Conservation (phyloP, 148 eudicot species). For the Camellia granthamiana region DNA sequence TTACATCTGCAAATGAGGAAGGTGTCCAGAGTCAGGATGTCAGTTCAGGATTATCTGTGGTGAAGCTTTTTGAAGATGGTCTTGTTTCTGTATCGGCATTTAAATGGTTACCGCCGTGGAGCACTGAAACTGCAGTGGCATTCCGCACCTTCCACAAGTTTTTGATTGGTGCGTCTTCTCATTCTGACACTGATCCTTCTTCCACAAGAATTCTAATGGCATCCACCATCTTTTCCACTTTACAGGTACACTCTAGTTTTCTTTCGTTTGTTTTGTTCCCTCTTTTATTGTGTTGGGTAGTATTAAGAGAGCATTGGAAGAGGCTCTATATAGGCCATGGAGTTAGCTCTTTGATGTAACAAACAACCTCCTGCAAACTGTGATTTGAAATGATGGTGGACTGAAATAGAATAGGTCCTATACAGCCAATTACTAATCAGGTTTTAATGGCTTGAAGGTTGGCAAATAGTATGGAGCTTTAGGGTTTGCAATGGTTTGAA, state of each 20-base stretch:
- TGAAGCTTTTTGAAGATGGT: constrained; percentile 60
- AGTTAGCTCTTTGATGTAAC: not conserved
- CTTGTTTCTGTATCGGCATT: constrained; percentile 67
- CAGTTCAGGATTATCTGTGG: constrained; percentile 27
- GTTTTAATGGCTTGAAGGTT: not conserved
- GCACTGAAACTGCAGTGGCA: constrained; percentile 85
- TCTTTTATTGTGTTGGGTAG: not conserved
- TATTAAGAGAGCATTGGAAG: not conserved
- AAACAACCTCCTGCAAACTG: not conserved
- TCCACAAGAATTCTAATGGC: constrained; percentile 40
- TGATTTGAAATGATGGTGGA: not conserved
- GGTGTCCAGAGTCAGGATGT: constrained; percentile 21
- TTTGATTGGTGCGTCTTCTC: constrained; percentile 67
- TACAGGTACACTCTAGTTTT: constrained; percentile 50
- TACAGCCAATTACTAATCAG: not conserved
- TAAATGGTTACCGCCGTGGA: constrained; percentile 97
- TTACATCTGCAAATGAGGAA: constrained; percentile 17
- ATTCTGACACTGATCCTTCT: constrained; percentile 45
- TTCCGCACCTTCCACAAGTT: constrained; percentile 77
- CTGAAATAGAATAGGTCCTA: not conserved
- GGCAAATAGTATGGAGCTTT: not conserved
- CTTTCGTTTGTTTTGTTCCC: not conserved
- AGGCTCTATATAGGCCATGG: not conserved
- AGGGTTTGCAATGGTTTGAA: not conserved
- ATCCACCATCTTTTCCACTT: constrained; percentile 60